Base-by-base conservation (phyloP, 108 stramenopile species). In the Nitzschia sp. region DNA sequence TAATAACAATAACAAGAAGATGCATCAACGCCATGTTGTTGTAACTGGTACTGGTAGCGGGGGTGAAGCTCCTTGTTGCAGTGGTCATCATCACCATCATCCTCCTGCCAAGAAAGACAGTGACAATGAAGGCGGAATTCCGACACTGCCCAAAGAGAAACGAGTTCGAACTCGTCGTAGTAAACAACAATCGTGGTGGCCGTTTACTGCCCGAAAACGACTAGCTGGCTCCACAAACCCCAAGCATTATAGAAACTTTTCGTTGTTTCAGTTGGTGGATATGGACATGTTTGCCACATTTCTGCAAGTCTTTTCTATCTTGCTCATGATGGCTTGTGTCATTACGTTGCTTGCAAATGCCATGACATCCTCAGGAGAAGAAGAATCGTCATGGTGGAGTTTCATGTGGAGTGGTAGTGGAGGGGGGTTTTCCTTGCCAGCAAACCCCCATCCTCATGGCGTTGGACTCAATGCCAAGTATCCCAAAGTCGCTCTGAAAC, bases 241-340 rank as follows among this genome's bases (percentile, higher is more conserved):
- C 38, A 59, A 59, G 21, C 32, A 15, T 31, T 27, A n/a, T 32
- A 17, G n/a, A 27, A 13, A 15, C 11, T 8, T 27, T 13, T 17
- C 31, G 33, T 15, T 33, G 58, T n/a, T 27, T 2, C 30, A 30
- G n/a, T 15, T 33, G 29, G n/a, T 59, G 23, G 70, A 71, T 60
- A 38, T 60, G 51, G 70, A 71, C 49, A 5, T 48, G 2, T 17
- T 71, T 2, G 34, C 59, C 1, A 46, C 70, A 23, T 27, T 71
- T 23, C 33, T 71, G 38, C 70, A 71, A 63, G 2, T 54, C 2
- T 19, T 35, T 13, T 47, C 47, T 26, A 27, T 54, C 0, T 15
- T 71, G 57, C 47, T 71, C 34, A 54, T 71, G 46, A 11, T 62
- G n/a, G 70, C 51, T 17, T 71, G 70, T 51, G 28, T 19, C 0